A percentile compares a stretch with the other conserved stretches of the same genome.
Conservation (phyloP, 306 rosid species). For the Ceratonia siliqua region DNA sequence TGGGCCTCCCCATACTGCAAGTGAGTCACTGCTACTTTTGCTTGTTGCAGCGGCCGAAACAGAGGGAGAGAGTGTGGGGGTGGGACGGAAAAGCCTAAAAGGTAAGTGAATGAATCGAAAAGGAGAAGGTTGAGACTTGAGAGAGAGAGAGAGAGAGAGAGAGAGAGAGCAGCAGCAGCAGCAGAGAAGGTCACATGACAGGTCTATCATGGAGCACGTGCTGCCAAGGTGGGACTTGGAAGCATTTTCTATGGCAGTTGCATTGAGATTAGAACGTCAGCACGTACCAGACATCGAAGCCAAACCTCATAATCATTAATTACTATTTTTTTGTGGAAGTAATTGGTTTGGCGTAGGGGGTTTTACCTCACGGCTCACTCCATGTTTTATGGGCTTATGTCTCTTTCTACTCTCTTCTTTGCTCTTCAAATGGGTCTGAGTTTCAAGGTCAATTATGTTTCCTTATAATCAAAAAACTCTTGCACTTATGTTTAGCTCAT, state of each 20-base stretch:
- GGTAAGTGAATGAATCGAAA: conserved; percentile 28
- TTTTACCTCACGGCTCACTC: neutral
- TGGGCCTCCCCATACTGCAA: conserved; percentile 3
- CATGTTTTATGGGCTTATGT: conserved; percentile 1
- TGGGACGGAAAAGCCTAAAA: conserved; percentile 32
- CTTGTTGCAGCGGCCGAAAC: conserved; percentile 43
- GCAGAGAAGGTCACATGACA: conserved; percentile 59
- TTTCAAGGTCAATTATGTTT: too few relatives aligned
- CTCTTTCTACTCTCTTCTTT: neutral
- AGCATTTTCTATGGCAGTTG: conserved; percentile 17
- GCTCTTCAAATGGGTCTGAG: too few relatives aligned
- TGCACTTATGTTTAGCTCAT: too few relatives aligned
- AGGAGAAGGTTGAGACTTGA: neutral
- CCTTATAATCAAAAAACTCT: too few relatives aligned
- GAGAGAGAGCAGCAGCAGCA: neutral
- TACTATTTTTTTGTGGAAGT: neutral
- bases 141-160: conserved; percentile 5
- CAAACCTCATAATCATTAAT: neutral
- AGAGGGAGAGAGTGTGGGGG: neutral
- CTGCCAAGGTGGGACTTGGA: conserved; percentile 25
- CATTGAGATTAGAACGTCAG: neutral
- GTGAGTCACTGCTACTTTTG: conserved; percentile 31
- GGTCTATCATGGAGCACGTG: conserved; percentile 55
- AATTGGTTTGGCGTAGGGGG: too few relatives aligned
- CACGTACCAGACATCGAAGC: neutral